Conservation (phyloP, 228 moss, liverwort and hornwort species). For the Sphagnum fallax region DNA sequence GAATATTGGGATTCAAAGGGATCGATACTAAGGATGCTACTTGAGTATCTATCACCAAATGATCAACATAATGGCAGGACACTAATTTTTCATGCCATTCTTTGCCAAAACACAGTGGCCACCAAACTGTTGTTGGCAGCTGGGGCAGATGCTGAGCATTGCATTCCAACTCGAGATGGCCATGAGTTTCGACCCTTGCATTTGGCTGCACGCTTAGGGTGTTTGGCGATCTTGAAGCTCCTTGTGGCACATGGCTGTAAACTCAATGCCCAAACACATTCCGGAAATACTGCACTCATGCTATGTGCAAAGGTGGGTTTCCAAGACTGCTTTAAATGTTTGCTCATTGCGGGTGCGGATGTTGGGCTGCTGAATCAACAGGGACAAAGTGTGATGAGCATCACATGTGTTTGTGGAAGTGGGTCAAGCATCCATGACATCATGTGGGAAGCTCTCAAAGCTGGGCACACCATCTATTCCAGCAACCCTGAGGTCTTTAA, state of each 20-base stretch:
- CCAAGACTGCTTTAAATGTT: constrained; percentile 42
- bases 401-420: constrained; percentile 29
- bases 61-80: constrained; percentile 39
- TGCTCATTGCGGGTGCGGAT: constrained; percentile 34
- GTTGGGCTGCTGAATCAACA: constrained; percentile 28
- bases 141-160: constrained; percentile 32
- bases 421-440: constrained; percentile 16
- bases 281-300: constrained; percentile 33
- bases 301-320: constrained; percentile 32
- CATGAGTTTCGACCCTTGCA: constrained; percentile 39
- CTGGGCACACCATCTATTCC: constrained; percentile 26
- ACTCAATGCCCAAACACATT: constrained; percentile 26
- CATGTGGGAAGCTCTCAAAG: constrained; percentile 30
- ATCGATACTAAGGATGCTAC: constrained; percentile 18
- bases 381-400: constrained; percentile 31
- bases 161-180: constrained; percentile 26
- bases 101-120: constrained; percentile 31
- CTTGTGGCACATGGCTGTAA: constrained; percentile 31
- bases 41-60: constrained; percentile 33
- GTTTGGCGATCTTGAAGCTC: constrained; percentile 25
- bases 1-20: constrained; percentile 50
- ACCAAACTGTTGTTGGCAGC: constrained; percentile 30
- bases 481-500: constrained; percentile 39
- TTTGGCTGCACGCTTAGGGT: constrained; percentile 41
- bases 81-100: constrained; percentile 38